These are phyloP conservation scores for Sugiyamaella boreocaroliniensis DNA, from an alignment of 805 yeast species.

Conservation along the genomic window DNA sequence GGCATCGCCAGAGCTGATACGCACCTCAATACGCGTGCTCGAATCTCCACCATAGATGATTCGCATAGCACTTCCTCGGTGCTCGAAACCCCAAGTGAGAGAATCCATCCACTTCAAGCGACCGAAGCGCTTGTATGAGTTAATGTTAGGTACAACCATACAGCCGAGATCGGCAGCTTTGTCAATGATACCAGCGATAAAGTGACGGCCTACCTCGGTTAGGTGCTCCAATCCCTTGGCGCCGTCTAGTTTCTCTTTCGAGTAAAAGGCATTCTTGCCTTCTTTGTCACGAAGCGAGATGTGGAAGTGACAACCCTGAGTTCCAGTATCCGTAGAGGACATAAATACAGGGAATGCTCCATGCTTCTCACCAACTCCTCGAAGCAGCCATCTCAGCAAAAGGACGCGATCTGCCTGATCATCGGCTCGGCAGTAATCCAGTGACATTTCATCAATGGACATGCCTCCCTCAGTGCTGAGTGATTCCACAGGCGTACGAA, in stretches of 20 bases:
- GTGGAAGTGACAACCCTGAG: not conserved
- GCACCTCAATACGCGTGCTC: not conserved
- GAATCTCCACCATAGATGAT: not conserved
- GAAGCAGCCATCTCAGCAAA: not conserved
- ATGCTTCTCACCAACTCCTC: not conserved
- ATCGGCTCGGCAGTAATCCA: no score
- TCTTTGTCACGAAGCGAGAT: not conserved
- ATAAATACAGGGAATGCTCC: not conserved
- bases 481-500: no score
- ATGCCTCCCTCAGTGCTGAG: no score
- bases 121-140: no score
- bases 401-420: not conserved
- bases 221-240: not conserved
- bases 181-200: not conserved
- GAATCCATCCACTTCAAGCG: no score
- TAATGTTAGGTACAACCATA: not conserved
- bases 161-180: not conserved
- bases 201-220: not conserved
- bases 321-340: not conserved
- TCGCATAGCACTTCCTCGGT: not conserved
- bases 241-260: not conserved
- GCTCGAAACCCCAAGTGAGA: no score
- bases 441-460: no score
- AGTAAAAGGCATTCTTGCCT: not conserved
- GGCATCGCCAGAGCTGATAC: not conserved